phyloP scores from a whole-genome alignment of 2,329 filamentous ascomycete species.

The Penicillium fuscoglaucum region DNA sequence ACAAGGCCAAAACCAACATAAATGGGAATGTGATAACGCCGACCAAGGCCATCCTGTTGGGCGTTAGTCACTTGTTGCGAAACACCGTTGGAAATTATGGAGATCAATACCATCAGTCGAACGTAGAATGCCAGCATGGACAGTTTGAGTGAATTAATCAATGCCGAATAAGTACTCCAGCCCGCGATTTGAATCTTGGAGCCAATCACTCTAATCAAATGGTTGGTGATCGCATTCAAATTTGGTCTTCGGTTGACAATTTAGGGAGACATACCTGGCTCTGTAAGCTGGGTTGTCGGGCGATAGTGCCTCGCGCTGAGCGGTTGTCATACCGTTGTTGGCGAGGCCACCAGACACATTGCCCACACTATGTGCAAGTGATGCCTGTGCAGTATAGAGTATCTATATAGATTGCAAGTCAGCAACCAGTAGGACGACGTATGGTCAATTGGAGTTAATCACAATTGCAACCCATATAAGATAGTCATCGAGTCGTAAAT shows the following conservation, averaged over 20 bases:
- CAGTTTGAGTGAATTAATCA: constrained; percentile 54
- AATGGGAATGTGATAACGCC: constrained; percentile 40
- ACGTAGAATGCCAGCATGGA: constrained; percentile 57
- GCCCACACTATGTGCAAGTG: constrained; percentile 50
- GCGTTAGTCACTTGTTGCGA: not conserved
- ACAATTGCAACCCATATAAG: constrained; percentile 55
- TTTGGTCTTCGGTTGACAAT: not conserved
- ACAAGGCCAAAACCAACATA: constrained; percentile 53
- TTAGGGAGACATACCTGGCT: constrained; percentile 25
- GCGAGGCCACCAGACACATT: constrained; percentile 51
- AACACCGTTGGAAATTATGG: not conserved
- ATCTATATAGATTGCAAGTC: constrained; percentile 31
- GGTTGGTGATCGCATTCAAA: not conserved
- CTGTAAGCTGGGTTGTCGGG: constrained; percentile 46
- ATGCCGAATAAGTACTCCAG: constrained; percentile 52
- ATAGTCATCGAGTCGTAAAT: constrained; percentile 52
- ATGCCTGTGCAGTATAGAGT: constrained; percentile 52
- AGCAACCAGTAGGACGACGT: not conserved
- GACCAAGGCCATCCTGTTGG: constrained; percentile 26
- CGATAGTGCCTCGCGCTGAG: constrained; percentile 47
- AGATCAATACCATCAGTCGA: constrained; percentile 45
- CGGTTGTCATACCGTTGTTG: constrained; percentile 57
- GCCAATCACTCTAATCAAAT: constrained; percentile 44
- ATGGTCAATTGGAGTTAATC: constrained; percentile 22
- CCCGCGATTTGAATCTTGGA: constrained; percentile 55